Conservation (phyloP, 495 filamentous ascomycete genomes). For the Penicillium mononematosum region DNA sequence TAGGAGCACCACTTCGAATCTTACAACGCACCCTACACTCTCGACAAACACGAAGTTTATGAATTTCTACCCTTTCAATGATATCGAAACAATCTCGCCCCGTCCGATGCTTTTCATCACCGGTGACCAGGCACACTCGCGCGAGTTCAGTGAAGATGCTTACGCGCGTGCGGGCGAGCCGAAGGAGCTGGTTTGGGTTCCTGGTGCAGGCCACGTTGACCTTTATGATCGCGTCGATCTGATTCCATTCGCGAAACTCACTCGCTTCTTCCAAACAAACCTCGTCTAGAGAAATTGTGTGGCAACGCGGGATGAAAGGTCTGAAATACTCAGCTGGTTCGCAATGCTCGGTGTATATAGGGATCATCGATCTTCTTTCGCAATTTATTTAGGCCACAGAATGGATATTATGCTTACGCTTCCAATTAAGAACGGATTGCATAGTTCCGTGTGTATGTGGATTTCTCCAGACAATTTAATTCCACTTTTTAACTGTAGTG, state of each 20-base stretch:
- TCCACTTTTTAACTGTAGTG: too few relatives aligned
- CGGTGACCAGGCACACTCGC: conserved; percentile 29
- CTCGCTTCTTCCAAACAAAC: conserved; percentile 23
- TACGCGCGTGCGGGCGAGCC: conserved; percentile 27
- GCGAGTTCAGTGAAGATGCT: conserved; percentile 30
- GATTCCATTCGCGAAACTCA: conserved; percentile 28
- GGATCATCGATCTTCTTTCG: too few relatives aligned
- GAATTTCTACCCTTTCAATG: conserved; percentile 32
- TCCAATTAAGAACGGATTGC: too few relatives aligned
- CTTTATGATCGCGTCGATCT: conserved; percentile 29
- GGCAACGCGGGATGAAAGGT: too few relatives aligned
- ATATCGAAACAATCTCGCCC: conserved; percentile 29
- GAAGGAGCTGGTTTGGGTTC: conserved; percentile 29
- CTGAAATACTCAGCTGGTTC: too few relatives aligned
- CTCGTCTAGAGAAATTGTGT: background rate
- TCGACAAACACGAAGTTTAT: conserved; percentile 24
- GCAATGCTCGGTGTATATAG: too few relatives aligned
- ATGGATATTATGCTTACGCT: too few relatives aligned
- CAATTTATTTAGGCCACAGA: too few relatives aligned
- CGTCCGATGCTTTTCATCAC: conserved; percentile 31
- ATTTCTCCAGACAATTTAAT: too few relatives aligned
- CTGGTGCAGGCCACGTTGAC: conserved; percentile 27
- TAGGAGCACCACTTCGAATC: conserved; percentile 12
- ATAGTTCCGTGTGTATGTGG: too few relatives aligned
- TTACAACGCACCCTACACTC: conserved; percentile 25